Evolutionary conservation across 192 early-diverging fungal species (phyloP).

Genomic region (Powellomyces hirtus): DNA sequence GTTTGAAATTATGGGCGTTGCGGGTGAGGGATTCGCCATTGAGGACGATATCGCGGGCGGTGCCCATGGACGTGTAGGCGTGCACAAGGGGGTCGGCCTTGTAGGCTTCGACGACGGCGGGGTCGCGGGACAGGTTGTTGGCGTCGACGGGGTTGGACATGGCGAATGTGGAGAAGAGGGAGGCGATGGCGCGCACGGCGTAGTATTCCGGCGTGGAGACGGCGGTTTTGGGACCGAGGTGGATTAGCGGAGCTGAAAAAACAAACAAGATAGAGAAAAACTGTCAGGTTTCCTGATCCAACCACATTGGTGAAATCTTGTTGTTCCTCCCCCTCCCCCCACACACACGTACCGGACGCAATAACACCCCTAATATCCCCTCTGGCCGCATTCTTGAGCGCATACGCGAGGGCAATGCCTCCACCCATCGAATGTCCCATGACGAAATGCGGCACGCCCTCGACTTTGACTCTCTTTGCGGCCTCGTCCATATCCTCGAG

Average conservation of each 20-base stretch:
- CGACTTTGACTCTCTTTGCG: conserved; percentile 25
- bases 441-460: conserved; percentile 50
- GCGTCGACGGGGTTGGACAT: conserved; percentile 44
- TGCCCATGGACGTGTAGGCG: conserved; percentile 41
- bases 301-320: not conserved
- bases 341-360: conserved; percentile 45
- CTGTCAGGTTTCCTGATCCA: not conserved
- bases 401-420: conserved; percentile 23
- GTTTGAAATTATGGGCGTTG: conserved; percentile 35
- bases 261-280: not conserved
- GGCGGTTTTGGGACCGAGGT: conserved; percentile 3
- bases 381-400: conserved; percentile 4
- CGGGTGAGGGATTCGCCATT: conserved; percentile 41
- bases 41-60: conserved; percentile 47
- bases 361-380: conserved; percentile 46
- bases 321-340: not conserved
- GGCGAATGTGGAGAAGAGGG: conserved; percentile 42
- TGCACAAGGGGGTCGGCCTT: conserved; percentile 57
- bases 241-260: conserved; percentile 30
- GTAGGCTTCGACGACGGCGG: conserved; percentile 48
- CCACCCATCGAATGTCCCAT: conserved; percentile 48
- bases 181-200: conserved; percentile 32
- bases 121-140: conserved; percentile 39
- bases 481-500: conserved; percentile 40
- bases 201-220: conserved; percentile 23